phyloP scores from a whole-genome alignment of 139 green algal genomes.

The Chlorella sp. region DNA sequence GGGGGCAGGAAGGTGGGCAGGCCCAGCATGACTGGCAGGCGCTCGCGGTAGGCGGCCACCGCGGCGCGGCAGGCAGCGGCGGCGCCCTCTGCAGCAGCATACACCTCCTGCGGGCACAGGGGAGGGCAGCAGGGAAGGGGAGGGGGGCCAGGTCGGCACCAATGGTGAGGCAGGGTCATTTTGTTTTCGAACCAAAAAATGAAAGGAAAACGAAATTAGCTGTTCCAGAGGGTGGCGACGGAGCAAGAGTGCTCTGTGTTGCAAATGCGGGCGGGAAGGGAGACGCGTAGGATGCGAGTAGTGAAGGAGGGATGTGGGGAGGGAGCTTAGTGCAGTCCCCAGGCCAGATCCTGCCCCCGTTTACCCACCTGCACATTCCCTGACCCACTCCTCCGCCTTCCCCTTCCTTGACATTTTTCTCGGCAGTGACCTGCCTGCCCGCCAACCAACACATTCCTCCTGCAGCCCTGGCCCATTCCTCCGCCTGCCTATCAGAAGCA shows the following conservation, averaged over 20 bases:
- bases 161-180: too few relatives aligned
- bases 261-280: background rate
- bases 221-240: background rate
- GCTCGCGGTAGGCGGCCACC: constrained; percentile 12
- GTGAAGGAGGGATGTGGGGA: too few relatives aligned
- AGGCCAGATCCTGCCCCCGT: too few relatives aligned
- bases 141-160: background rate
- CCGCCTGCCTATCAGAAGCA: too few relatives aligned
- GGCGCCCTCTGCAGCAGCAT: background rate
- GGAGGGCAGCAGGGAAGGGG: too few relatives aligned
- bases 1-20: constrained; percentile 29
- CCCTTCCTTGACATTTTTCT: constrained; percentile 16
- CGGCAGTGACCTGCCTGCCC: background rate
- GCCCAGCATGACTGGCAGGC: constrained; percentile 27
- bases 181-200: too few relatives aligned
- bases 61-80: background rate
- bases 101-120: constrained; percentile 9
- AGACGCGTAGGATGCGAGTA: too few relatives aligned
- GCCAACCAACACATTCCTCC: too few relatives aligned
- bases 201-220: background rate
- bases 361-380: too few relatives aligned
- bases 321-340: too few relatives aligned
- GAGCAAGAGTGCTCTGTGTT: background rate
- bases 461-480: too few relatives aligned
- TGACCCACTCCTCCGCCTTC: too few relatives aligned